Base-by-base conservation (phyloP, 176 grass and related monocot species). In the Leersia perrieri region DNA sequence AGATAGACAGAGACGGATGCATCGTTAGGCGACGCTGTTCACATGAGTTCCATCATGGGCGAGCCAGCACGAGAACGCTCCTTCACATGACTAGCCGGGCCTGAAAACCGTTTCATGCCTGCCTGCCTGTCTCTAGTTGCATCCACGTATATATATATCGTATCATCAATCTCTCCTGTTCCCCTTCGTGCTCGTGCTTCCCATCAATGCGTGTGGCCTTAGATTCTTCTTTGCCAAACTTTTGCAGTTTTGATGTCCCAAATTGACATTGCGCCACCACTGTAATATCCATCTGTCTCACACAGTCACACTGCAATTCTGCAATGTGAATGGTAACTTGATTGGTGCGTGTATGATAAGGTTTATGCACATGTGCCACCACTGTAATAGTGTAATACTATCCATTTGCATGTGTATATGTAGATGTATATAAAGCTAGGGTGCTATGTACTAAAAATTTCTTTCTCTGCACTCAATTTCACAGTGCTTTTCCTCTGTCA, bases 41-140 rank as follows among this genome's bases (percentile, higher is more conserved):
- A 76, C 77, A 72, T 85, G 87, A 85, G 72, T 66, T 85, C 72
- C 87, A 85, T 85, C 87, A 81, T 72, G 22, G 67, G 60, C 40
- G 49, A 58, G 67, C 68, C 40, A 68, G 42, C 63, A 39, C 68
- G 29, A 12, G 72, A 22, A 40, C 32, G 63, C 70, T 41, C 72
- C 73, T 63, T 76, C 82, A 89, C 82, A 85, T 85, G 76, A 75
- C 55, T 31, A 14, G 20, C 39, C 26, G 11, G 25, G 38, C 66
- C 34, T 10, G 41, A 75, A 7, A 31, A 27, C 62, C 70, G 22
- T 66, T n/a, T 68, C 75, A 75, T 16, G 62, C 23, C 33, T 67
- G 68, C 47, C 16, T 51, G 45, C 35, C 35, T 63, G 53, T 11
- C 61, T 63, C 33, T 60, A 4, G n/a, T 23, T 42, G 41, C 42